Evolutionary conservation across 495 filamentous ascomycete genomes (phyloP), one percentile per base, ranked within the genome.

Genomic region (Cercophora samala): DNA sequence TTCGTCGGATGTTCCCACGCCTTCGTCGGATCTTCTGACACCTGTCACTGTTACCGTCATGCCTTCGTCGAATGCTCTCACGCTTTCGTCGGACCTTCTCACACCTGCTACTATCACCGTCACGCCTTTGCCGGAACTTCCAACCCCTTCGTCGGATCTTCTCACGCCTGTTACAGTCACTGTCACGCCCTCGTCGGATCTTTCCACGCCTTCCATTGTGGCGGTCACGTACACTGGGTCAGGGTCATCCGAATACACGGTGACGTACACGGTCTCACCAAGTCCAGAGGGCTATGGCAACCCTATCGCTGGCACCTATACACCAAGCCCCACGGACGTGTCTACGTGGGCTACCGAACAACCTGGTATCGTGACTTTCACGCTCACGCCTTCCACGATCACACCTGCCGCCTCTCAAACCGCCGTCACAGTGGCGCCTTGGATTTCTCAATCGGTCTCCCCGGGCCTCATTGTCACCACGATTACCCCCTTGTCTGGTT

Each of bases 361-460:
- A 60, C 58, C 58, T 60, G 58, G 23, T n/a, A 3, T 46, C 29
- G 60, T 62, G n/a, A 62, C 60, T 62, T 6, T 32, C 60, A 62
- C 60, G 8, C 5, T 24, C 18, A 25, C 58, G 22, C 18, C 23
- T 60, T 5, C 24, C 58, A 26, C 5, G 4, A 23, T 26, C 22
- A 5, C 22, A 0, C 19, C 58, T 25, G 2, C 26, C 24, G 6
- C 22, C n/a, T 26, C 22, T 19, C 23, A n/a, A 18, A 15, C n/a
- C 11, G n/a, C 3, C 19, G 53, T 21, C 6, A 54, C 52, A 18
- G 52, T 54, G 17, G 15, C 52, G 4, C 52, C 52, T 54, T 5
- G 52, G 6, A 9, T 46, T 4, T 5, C 15, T 54, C 13, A 23
- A 18, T 3, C 17, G 4, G 53, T 22, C 18, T 21, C 53, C 18